phyloP scores from a whole-genome alignment of 495 filamentous ascomycete genomes.

The Letharia lupina region DNA sequence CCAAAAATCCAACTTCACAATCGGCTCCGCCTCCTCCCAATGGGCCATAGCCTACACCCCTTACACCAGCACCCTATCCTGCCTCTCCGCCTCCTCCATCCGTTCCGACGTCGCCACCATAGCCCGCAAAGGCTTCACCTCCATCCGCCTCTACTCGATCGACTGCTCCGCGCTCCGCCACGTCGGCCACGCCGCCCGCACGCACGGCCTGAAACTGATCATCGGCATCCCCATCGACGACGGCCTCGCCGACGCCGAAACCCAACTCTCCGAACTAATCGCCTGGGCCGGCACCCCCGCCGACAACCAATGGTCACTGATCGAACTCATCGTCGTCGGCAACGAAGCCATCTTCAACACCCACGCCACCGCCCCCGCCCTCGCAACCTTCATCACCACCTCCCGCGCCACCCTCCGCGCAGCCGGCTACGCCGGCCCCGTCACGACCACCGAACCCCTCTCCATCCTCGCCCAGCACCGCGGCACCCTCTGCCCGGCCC shows the following conservation, averaged over 20 bases:
- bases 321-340: constrained; percentile 74
- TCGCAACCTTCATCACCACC: constrained; percentile 59
- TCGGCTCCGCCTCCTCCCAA: constrained; percentile 34
- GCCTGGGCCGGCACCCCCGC: constrained; percentile 44
- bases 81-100: constrained; percentile 60
- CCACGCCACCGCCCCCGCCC: constrained; percentile 49
- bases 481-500: constrained; percentile 52
- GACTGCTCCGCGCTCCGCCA: constrained; percentile 76
- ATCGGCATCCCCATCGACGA: constrained; percentile 74
- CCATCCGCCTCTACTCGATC: constrained; percentile 83
- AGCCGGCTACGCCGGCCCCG: constrained; percentile 63
- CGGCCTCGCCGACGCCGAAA: constrained; percentile 44
- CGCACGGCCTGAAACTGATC: constrained; percentile 64
- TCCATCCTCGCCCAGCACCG: constrained; percentile 54
- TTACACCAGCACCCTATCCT: constrained; percentile 52
- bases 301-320: constrained; percentile 48
- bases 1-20: constrained; percentile 27
- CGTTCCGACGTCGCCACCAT: constrained; percentile 59
- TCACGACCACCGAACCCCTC: constrained; percentile 83
- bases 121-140: constrained; percentile 62
- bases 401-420: constrained; percentile 34
- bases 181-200: constrained; percentile 56
- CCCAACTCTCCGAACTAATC: constrained; percentile 65
- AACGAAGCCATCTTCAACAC: constrained; percentile 80
- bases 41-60: constrained; percentile 94